phyloP scores from a whole-genome alignment of 371 early-diverging fungal genomes.

The Catenaria anguillulae region DNA sequence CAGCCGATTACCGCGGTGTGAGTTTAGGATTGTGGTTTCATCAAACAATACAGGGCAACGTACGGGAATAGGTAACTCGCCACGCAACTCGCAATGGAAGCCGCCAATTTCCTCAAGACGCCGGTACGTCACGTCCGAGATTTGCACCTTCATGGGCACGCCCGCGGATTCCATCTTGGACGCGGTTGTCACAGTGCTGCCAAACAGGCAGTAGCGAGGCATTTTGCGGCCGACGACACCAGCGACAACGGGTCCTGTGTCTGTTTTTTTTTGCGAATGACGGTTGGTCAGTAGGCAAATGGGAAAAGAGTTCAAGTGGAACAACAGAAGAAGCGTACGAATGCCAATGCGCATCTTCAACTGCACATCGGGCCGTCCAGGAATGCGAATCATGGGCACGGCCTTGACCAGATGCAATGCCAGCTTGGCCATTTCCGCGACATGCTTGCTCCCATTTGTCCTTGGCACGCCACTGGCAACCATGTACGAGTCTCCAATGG shows the following conservation, averaged over 20 bases:
- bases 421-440: constrained; percentile 18
- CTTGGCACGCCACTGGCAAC: constrained; percentile 20
- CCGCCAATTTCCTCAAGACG: constrained; percentile 18
- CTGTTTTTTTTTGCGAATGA: background rate
- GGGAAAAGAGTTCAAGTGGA: background rate
- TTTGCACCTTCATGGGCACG: constrained; percentile 18
- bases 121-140: constrained; percentile 16
- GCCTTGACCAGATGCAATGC: constrained; percentile 7
- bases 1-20: too few relatives aligned
- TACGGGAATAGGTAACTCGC: constrained; percentile 3
- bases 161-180: constrained; percentile 16
- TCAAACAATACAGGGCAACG: too few relatives aligned
- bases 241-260: constrained; percentile 24
- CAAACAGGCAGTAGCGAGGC: constrained; percentile 18
- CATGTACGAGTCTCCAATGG: constrained; percentile 22
- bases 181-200: constrained; percentile 10
- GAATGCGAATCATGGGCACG: constrained; percentile 2
- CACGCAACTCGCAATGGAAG: constrained; percentile 10
- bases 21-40: too few relatives aligned
- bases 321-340: background rate
- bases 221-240: too few relatives aligned
- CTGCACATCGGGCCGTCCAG: constrained; percentile 13
- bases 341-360: constrained; percentile 20
- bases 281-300: background rate
- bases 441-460: constrained; percentile 13